phyloP scores from a whole-genome alignment of 768 basidiomycete genomes.

The Neoboletus magnificus region DNA sequence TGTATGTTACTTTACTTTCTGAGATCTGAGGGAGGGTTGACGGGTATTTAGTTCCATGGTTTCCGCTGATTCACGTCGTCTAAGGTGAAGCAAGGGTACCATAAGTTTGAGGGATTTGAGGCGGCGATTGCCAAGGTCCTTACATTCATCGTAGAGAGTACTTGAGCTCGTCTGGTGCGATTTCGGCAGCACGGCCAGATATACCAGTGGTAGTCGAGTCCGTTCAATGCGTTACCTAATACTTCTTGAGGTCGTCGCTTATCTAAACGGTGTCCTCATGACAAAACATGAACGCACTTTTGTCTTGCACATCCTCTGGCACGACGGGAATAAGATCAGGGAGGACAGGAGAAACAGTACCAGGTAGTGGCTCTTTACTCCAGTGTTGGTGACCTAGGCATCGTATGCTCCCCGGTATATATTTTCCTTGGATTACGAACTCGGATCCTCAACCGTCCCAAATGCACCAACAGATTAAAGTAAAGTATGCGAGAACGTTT shows the following conservation, averaged over 20 bases:
- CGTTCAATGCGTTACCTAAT: too few species aligned
- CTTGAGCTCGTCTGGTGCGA: too few species aligned
- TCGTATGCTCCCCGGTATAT: not conserved
- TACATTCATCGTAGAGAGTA: too few species aligned
- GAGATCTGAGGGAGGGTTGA: not conserved
- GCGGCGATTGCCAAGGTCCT: too few species aligned
- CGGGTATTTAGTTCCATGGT: not conserved
- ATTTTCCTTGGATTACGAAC: not conserved
- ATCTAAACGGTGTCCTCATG: too few species aligned
- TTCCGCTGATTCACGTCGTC: not conserved
- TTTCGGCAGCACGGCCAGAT: not conserved
- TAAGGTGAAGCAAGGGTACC: too few species aligned
- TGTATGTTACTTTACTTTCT: not conserved
- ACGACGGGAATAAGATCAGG: constrained; percentile 41
- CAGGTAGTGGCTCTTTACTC: not conserved
- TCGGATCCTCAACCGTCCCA: not conserved
- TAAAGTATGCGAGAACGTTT: not conserved
- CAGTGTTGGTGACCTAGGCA: not conserved
- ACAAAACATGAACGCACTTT: too few species aligned
- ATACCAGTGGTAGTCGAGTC: too few species aligned
- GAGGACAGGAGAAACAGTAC: constrained; percentile 38
- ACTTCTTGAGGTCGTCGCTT: too few species aligned
- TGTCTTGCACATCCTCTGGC: too few species aligned
- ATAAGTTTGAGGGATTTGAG: too few species aligned
- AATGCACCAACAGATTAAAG: not conserved